Base-by-base conservation (phyloP, 1,139 yeast genomes). In the Lodderomyces orthopsilosis region DNA sequence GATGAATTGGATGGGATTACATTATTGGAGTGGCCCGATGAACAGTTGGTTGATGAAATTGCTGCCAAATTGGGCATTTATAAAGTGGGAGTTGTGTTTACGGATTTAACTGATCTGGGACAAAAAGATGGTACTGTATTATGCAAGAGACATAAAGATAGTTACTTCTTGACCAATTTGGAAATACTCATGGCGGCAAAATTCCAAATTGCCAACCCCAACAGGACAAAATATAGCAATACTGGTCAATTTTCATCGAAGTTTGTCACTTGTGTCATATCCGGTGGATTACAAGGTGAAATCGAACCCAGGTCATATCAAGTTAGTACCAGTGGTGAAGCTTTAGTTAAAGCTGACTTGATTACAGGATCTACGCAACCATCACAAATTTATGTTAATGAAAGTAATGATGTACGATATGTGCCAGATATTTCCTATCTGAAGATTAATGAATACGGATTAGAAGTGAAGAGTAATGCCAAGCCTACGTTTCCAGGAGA, bases 401-500 rank as follows among this genome's bases (percentile, higher is more conserved):
- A 80, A 36, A 83, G 88, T 12, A 79, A 79, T 37, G 75, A 77
- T 23, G 75, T 74, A 12, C 75, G 96, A 47, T 93, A 91, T 55
- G 98, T 94, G 9, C 98, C 99, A 0, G 99, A 94, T 51, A 86
- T 94, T 18, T 86, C 88, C 56, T 94, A 85, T 70, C 81, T 83
- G 63, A 83, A 81, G 59, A 76, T 81, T 52, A 94, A 94, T 59
- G 97, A 94, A 62, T 94, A 93, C 63, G 89, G 90, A 6, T 70
- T 90, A 22, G 83, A 89, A 40, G 95, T 93, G 14, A 90, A 89
- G 58, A 81, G 82, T 36, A 86, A 88, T 57, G 98, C 98, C 12
- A 88, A 87, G 58, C 98, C 98, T 0, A 89, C 96, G 6, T 90
- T 94, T 63, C 99, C 99, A 0, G 94, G 89, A 13, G 98, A 94